phyloP scores from a whole-genome alignment of 2,329 filamentous ascomycete species.

The Nectriaceae sp. region DNA sequence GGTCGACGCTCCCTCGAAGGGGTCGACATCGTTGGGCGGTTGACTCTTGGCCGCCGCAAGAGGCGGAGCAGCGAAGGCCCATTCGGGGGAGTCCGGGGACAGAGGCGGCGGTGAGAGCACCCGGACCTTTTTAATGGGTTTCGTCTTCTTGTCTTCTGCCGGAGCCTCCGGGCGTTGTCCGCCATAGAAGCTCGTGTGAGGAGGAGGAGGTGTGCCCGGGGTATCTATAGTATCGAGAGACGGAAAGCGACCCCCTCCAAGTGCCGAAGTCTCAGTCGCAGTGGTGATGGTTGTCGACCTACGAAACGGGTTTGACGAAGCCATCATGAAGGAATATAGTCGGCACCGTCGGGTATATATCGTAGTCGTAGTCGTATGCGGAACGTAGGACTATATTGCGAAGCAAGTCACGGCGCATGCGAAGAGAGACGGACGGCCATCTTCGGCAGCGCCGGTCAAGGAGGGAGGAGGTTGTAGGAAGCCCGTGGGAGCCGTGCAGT shows the following conservation, averaged over 20 bases:
- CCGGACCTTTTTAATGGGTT: conserved; percentile 67
- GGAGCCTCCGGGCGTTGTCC: conserved; percentile 27
- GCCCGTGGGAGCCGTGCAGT: background rate
- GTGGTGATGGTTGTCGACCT: conserved; percentile 32
- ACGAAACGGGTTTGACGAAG: conserved; percentile 55
- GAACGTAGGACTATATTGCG: conserved; percentile 3
- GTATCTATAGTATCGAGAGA: conserved; percentile 33
- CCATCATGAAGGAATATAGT: conserved; percentile 21
- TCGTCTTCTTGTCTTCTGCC: conserved; percentile 44
- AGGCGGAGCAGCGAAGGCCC: conserved; percentile 33
- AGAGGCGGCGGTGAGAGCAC: conserved; percentile 65
- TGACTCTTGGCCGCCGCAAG: conserved; percentile 30
- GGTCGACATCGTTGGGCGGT: conserved; percentile 28
- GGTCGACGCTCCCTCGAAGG: conserved; percentile 33
- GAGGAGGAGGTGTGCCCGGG: conserved; percentile 23
- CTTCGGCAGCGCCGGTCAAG: conserved; percentile 30
- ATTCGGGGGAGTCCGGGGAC: conserved; percentile 53
- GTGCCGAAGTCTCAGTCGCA: conserved; percentile 11
- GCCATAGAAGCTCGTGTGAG: conserved; percentile 25
- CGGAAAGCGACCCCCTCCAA: conserved; percentile 22
- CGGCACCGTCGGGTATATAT: conserved; percentile 10
- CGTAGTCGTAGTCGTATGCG: conserved; percentile 5
- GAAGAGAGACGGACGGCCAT: conserved; percentile 29
- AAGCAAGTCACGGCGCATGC: conserved; percentile 27
- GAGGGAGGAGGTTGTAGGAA: conserved; percentile 11